A percentile compares a stretch with the other conserved stretches of the same genome.
Conservation (phyloP, 441 rosid species). For the Manihot esculenta region DNA sequence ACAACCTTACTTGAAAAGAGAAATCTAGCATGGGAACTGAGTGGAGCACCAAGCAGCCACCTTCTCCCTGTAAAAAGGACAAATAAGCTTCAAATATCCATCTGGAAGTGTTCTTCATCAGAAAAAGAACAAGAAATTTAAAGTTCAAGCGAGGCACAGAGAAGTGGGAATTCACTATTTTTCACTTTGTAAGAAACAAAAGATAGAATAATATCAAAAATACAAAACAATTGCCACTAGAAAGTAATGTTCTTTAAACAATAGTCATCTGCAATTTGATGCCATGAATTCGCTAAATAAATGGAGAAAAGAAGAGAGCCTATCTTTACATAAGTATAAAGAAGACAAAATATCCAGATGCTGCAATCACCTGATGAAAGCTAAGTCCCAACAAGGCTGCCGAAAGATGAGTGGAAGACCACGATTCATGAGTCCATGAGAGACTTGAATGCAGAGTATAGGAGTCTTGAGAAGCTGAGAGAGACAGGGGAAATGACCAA, state of each 20-base stretch:
- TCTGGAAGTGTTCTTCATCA: background rate
- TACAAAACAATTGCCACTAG: background rate
- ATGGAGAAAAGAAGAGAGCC: background rate
- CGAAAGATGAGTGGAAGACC: background rate
- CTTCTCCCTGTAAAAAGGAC: background rate
- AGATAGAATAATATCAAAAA: background rate
- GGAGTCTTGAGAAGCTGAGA: too few species aligned
- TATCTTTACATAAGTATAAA: too few species aligned
- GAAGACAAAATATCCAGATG: background rate
- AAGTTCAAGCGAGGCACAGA: background rate
- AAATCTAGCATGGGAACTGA: slow-evolving; percentile 11
- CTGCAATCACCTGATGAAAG: slow-evolving; percentile 9
- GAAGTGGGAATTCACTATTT: background rate
- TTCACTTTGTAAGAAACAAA: background rate
- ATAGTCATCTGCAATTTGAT: background rate
- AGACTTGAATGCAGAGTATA: too few species aligned
- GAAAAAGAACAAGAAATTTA: background rate
- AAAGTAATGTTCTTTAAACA: background rate
- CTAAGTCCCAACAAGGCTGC: background rate
- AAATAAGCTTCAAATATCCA: background rate
- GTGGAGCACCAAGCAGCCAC: background rate
- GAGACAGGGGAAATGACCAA: background rate
- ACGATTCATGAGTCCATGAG: background rate
- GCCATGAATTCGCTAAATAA: background rate
- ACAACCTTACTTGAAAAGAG: slow-evolving; percentile 15